phyloP scores from a whole-genome alignment of 1,139 yeast genomes.

The Magnusiomyces ingens region DNA sequence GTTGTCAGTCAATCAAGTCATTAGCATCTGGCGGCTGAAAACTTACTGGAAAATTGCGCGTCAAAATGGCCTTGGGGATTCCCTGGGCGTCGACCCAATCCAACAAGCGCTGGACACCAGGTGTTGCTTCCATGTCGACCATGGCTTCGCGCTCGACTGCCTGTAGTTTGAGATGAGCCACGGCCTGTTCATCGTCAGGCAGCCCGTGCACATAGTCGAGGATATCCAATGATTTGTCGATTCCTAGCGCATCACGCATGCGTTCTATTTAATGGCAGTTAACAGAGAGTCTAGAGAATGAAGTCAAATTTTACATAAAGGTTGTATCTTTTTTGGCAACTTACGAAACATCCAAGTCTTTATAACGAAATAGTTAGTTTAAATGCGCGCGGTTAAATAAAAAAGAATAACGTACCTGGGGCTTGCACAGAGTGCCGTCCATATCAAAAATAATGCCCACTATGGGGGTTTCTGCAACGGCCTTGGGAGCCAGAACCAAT shows the following conservation, averaged over 20 bases:
- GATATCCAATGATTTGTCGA: slow-evolving; percentile 45
- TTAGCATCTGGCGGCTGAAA: not conserved
- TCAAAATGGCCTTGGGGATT: slow-evolving; percentile 49
- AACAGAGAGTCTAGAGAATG: not conserved
- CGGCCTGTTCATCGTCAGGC: slow-evolving; percentile 33
- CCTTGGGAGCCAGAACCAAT: slow-evolving; percentile 30
- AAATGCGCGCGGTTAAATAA: too few species aligned
- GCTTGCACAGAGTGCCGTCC: slow-evolving; percentile 63
- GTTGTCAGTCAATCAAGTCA: not conserved
- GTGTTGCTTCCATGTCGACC: slow-evolving; percentile 51
- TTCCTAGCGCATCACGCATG: slow-evolving; percentile 52
- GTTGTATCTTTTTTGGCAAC: slow-evolving; percentile 14
- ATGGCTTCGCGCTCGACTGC: slow-evolving; percentile 51
- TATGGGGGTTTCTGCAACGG: slow-evolving; percentile 34
- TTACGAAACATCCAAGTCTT: slow-evolving; percentile 54
- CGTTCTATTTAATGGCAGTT: slow-evolving; percentile 30
- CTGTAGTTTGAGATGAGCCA: slow-evolving; percentile 43
- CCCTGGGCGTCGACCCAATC: slow-evolving; percentile 26
- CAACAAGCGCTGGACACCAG: slow-evolving; percentile 35
- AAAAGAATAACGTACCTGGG: slow-evolving; percentile 38
- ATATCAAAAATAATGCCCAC: slow-evolving; percentile 56
- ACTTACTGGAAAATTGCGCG: slow-evolving; percentile 44
- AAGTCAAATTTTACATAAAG: not conserved
- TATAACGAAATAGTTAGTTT: slow-evolving; percentile 11
- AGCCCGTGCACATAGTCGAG: slow-evolving; percentile 42